Conservation (phyloP, 768 basidiomycete species). For the Podaxis pistillaris region DNA sequence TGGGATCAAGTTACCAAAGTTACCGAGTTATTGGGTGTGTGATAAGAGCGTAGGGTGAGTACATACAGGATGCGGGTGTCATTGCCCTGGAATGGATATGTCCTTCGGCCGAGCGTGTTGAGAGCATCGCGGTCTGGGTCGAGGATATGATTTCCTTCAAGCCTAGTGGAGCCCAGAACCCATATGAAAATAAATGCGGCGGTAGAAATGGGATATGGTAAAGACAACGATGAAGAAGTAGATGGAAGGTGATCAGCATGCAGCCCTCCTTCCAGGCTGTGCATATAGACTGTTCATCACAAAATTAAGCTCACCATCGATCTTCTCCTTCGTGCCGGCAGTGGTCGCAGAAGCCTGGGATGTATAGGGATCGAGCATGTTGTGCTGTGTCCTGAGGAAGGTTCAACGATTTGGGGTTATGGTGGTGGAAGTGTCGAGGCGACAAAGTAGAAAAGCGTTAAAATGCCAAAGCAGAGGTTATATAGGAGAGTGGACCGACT, state of each 20-base stretch:
- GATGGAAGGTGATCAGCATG: not conserved
- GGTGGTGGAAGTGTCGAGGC: not conserved
- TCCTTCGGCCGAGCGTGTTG: constrained; percentile 66
- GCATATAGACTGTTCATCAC: not conserved
- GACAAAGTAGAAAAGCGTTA: not conserved
- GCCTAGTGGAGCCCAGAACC: constrained; percentile 30
- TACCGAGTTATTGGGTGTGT: not conserved
- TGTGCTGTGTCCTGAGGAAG: constrained; percentile 13
- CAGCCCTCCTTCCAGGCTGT: not conserved
- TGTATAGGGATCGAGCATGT: constrained; percentile 71
- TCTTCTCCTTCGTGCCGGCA: constrained; percentile 62
- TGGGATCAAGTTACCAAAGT: not conserved
- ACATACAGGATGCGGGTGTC: constrained; percentile 67
- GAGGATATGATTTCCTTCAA: constrained; percentile 63
- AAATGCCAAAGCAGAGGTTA: not conserved
- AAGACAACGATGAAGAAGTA: constrained; percentile 11
- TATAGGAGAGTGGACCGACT: not conserved
- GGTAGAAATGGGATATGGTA: not conserved
- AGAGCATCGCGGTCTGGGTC: constrained; percentile 73
- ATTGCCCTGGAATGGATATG: constrained; percentile 80
- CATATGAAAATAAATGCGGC: not conserved
- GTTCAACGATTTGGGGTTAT: not conserved
- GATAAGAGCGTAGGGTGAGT: not conserved
- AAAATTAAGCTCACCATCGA: constrained; percentile 44
- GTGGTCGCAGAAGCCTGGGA: constrained; percentile 58